Evolutionary conservation across 805 yeast genomes (phyloP).

Genomic region (Suhomyces kilbournensis): DNA sequence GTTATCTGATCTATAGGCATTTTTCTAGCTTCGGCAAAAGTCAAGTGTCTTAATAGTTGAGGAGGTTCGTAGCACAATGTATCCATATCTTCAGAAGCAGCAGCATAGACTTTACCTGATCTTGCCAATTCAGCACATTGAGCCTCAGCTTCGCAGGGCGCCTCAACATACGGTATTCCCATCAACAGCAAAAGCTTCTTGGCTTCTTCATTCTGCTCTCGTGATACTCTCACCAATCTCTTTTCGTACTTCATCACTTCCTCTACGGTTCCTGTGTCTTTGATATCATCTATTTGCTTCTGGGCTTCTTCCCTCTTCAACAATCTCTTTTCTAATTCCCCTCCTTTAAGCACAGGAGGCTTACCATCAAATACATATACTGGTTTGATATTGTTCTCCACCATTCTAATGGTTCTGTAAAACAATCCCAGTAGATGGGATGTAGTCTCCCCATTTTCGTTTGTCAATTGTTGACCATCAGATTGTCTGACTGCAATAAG

Average conservation of each 20-base stretch:
- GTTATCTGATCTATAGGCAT: slow-evolving; percentile 85
- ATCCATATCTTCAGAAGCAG: slow-evolving; percentile 99
- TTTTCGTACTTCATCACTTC: slow-evolving; percentile 76
- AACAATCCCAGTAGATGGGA: slow-evolving; percentile 96
- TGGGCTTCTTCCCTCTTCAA: slow-evolving; percentile 81
- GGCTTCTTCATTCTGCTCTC: slow-evolving; percentile 93
- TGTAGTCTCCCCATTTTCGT: slow-evolving; percentile 84
- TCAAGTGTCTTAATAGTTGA: slow-evolving; percentile 77
- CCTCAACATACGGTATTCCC: slow-evolving; percentile 94
- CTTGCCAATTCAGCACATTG: slow-evolving; percentile 94
- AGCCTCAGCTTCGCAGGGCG: slow-evolving; percentile 99
- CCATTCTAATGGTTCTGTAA: slow-evolving; percentile 85
- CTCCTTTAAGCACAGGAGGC: slow-evolving; percentile 92
- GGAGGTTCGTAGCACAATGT: slow-evolving; percentile 92
- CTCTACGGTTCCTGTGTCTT: slow-evolving; percentile 77
- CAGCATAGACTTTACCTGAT: slow-evolving; percentile 90
- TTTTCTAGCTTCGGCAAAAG: slow-evolving; percentile 91
- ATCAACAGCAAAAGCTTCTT: slow-evolving; percentile 72
- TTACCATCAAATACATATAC: slow-evolving; percentile 96
- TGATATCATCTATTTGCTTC: slow-evolving; percentile 66
- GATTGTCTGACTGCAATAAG: slow-evolving; percentile 94
- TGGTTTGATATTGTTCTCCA: slow-evolving; percentile 93
- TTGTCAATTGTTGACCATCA: slow-evolving; percentile 91
- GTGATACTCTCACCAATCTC: slow-evolving; percentile 83
- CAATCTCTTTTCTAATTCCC: slow-evolving; percentile 84